Percentiles rank a stretch among this genome's conserved stretches.
Evolutionary conservation across 2,329 filamentous ascomycete genomes (phyloP).

Genomic region (Stemphylium lycopersici): DNA sequence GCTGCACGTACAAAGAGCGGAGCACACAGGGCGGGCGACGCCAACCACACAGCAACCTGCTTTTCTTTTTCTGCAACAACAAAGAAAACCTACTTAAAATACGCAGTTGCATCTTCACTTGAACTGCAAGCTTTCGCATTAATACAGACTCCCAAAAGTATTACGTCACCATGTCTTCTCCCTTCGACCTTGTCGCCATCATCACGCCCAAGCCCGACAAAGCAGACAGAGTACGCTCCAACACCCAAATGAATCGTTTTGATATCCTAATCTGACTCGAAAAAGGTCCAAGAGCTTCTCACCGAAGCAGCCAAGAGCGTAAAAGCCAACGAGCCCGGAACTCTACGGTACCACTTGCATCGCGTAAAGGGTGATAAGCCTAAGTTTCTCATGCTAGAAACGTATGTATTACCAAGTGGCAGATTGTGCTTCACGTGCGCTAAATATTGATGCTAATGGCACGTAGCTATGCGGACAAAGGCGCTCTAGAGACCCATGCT

Average conservation of each 20-base stretch:
- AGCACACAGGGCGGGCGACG: background rate
- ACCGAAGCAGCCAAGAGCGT: slow-evolving; percentile 28
- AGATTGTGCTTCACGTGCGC: background rate
- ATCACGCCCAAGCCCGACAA: slow-evolving; percentile 41
- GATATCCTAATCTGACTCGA: background rate
- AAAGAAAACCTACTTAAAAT: background rate
- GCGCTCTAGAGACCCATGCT: slow-evolving; percentile 33
- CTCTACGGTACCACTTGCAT: slow-evolving; percentile 42
- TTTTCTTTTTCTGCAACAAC: background rate
- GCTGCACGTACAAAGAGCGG: slow-evolving; percentile 18
- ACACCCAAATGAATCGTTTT: background rate
- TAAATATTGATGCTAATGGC: background rate
- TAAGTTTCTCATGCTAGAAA: slow-evolving; percentile 42
- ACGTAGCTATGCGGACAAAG: slow-evolving; percentile 40
- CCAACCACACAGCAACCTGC: background rate
- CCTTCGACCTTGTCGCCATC: slow-evolving; percentile 41
- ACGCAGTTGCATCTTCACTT: no score
- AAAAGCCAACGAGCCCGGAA: slow-evolving; percentile 42
- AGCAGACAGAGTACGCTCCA: slow-evolving; percentile 33
- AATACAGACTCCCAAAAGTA: background rate
- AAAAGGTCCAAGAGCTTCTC: slow-evolving; percentile 42
- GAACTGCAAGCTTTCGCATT: background rate
- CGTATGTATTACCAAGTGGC: slow-evolving; percentile 23
- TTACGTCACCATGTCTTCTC: slow-evolving; percentile 21
- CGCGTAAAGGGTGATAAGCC: slow-evolving; percentile 38